These are phyloP conservation scores for Gossypioides kirkii DNA, from an alignment of 345 rosid genomes.

Conservation along the genomic window DNA sequence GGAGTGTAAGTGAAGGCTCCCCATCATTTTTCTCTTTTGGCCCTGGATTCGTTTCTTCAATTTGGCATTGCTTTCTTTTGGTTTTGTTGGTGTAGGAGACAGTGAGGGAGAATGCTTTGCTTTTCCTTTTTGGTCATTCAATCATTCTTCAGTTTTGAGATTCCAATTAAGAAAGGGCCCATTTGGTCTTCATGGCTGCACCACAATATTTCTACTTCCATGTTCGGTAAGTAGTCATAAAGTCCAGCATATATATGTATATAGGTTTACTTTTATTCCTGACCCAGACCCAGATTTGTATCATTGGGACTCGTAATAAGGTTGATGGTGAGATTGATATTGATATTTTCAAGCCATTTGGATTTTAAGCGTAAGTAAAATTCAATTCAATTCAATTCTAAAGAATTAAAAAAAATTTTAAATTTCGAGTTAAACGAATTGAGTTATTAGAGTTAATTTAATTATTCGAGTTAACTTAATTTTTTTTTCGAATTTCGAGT, in stretches of 20 bases:
- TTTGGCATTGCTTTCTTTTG: slow-evolving; percentile 12
- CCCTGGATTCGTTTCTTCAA: slow-evolving; percentile 5
- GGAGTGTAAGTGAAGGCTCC: slow-evolving; percentile 29
- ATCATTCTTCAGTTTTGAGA: neutral
- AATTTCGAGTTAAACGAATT: too few species aligned
- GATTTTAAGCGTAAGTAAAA: too few species aligned
- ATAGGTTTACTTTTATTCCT: neutral
- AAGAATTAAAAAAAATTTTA: too few species aligned
- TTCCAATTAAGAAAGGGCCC: slow-evolving; percentile 6
- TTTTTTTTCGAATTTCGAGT: too few species aligned
- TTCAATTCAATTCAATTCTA: too few species aligned
- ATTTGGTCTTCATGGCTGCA: slow-evolving; percentile 9
- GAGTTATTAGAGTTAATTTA: too few species aligned
- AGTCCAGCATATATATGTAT: neutral
- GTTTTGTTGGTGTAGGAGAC: slow-evolving; percentile 6
- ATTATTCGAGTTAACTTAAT: too few species aligned
- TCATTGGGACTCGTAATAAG: too few species aligned
- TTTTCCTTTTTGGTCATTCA: slow-evolving; percentile 22
- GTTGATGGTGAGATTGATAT: too few species aligned
- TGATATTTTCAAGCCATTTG: too few species aligned
- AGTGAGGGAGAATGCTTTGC: slow-evolving; percentile 13
- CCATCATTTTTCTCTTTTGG: slow-evolving; percentile 17
- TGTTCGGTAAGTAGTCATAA: neutral
- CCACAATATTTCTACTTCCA: neutral
- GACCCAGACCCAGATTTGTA: neutral